Evolutionary conservation across 768 basidiomycete genomes (phyloP).

Genomic region (Mycena amicta): DNA sequence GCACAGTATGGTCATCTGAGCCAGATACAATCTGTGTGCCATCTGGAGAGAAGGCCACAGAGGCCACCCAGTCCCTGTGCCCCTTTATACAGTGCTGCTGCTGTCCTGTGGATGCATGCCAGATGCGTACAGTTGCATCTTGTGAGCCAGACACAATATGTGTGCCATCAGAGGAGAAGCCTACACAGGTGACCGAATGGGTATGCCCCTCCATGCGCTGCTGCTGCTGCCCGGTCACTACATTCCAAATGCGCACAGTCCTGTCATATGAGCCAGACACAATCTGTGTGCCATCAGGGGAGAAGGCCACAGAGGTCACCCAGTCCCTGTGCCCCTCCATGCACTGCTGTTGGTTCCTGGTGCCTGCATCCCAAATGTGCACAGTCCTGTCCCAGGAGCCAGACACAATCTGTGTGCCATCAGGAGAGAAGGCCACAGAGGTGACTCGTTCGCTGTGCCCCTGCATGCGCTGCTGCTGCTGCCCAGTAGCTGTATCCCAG

Average conservation of each 20-base stretch:
- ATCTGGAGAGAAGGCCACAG: background rate
- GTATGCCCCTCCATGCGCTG: background rate
- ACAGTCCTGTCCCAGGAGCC: background rate
- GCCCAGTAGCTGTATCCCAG: conserved; percentile 23
- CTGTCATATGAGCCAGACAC: background rate
- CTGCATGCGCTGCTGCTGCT: background rate
- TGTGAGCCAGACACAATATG: background rate
- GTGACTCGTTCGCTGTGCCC: conserved; percentile 10
- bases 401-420: background rate
- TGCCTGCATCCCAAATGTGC: background rate
- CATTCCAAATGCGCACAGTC: background rate
- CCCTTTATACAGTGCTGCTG: background rate
- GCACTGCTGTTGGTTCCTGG: background rate
- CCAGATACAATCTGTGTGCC: background rate
- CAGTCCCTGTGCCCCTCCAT: background rate
- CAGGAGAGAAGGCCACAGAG: conserved; percentile 17
- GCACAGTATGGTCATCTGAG: background rate
- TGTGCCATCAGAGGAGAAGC: background rate
- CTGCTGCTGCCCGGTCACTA: background rate
- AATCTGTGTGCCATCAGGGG: background rate
- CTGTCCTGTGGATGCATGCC: background rate
- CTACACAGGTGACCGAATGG: background rate
- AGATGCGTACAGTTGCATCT: background rate
- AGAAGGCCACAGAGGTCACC: background rate
- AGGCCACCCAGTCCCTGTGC: background rate